Conservation (phyloP, 2,329 filamentous ascomycete species). For the Fusarium mexicanum region DNA sequence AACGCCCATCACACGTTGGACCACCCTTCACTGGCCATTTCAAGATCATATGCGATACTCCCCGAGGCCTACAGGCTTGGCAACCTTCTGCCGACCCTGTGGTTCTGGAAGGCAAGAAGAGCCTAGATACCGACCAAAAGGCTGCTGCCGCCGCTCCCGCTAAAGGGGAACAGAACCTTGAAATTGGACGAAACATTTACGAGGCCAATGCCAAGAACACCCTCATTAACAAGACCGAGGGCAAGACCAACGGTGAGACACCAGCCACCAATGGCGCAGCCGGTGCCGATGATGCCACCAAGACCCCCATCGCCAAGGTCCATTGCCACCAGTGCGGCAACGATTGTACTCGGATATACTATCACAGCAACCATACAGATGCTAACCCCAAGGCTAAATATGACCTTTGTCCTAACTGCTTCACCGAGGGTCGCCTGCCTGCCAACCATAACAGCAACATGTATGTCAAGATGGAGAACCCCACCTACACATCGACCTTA, state of each 20-base stretch:
- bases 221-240: constrained; percentile 75
- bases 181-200: constrained; percentile 94
- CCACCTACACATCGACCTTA: constrained; percentile 78
- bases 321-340: constrained; percentile 93
- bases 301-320: constrained; percentile 73
- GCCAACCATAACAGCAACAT: constrained; percentile 80
- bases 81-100: constrained; percentile 85
- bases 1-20: constrained; percentile 92
- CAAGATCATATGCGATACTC: constrained; percentile 94
- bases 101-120: constrained; percentile 69
- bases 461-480: constrained; percentile 90
- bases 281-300: constrained; percentile 68
- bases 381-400: constrained; percentile 76
- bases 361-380: constrained; percentile 66
- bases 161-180: constrained; percentile 88
- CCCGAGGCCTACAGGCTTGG: constrained; percentile 92
- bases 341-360: constrained; percentile 78
- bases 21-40: constrained; percentile 98
- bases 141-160: constrained; percentile 71
- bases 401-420: constrained; percentile 92
- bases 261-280: constrained; percentile 71
- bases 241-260: constrained; percentile 80
- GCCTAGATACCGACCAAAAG: constrained; percentile 76
- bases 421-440: constrained; percentile 84
- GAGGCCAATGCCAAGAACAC: constrained; percentile 84